Evolutionary conservation across 805 yeast genomes (phyloP), one percentile per base, ranked within the genome.

Genomic region (Candida tallmaniae): DNA sequence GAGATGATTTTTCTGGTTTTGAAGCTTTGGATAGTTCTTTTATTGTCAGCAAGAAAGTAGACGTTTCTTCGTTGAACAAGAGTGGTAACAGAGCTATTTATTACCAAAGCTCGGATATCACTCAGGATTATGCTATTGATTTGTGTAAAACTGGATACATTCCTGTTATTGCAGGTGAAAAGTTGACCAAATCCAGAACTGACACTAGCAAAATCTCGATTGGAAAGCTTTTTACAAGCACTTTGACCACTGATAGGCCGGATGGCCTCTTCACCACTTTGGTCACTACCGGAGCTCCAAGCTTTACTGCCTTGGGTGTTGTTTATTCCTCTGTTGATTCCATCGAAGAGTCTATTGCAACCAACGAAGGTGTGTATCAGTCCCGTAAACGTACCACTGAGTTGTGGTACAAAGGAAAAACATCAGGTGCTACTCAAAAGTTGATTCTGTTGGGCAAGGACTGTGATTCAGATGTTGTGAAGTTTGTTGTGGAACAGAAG

Each of bases 351-450:
- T 93, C 97, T 9, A 74, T 93, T 46, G 76, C 76, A 40, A 81
- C 85, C 15, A 73, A 76, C 32, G 78, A 85, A 7, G 98, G 98
- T 38, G 96, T 93, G 2, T 93, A 93, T 61, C 96, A 83, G 59
- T 86, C 96, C 6, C 80, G 98, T 50, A 80, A 83, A 51, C 61
- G 73, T 34, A 51, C 52, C 14, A 79, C 86, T 41, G 97, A 95
- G 28, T 71, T 93, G 39, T 93, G 98, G 98, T 83, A 80, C 58
- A 93, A 93, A 59, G 98, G 98, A 20, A 82, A 83, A 36, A 85
- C 96, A 2, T 83, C 95, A n/a, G 98, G 98, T 14, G 95, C 95
- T 34, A 85, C 94, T 1, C 98, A 93, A 63, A 70, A 70, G 46
- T 69, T 93, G 31, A 46, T 83, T 16, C 62, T 70, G 28, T 57